These are phyloP conservation scores for Sugiyamaella castrensis DNA, from an alignment of 1,139 yeast species.

Conservation along the genomic window DNA sequence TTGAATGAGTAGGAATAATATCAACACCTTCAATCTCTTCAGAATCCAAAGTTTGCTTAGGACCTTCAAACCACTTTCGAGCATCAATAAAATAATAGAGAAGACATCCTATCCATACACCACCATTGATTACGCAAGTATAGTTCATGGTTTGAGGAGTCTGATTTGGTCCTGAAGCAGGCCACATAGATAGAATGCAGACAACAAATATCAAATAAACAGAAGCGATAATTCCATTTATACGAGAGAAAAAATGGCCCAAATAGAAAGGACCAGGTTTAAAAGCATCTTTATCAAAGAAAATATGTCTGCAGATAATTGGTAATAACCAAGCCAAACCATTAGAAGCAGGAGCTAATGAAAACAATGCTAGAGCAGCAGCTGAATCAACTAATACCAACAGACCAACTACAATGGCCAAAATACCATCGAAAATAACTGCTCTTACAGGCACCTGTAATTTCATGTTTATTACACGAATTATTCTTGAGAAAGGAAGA, in stretches of 20 bases:
- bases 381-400: constrained; percentile 55
- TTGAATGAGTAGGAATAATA: constrained; percentile 10
- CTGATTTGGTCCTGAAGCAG: constrained; percentile 47
- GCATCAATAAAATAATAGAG: constrained; percentile 55
- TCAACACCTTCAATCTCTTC: constrained; percentile 28
- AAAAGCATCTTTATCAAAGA: constrained; percentile 47
- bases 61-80: constrained; percentile 62
- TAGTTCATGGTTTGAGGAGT: constrained; percentile 55
- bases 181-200: constrained; percentile 61
- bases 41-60: constrained; percentile 51
- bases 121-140: constrained; percentile 60
- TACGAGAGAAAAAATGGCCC: constrained; percentile 48
- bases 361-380: constrained; percentile 62
- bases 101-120: constrained; percentile 51
- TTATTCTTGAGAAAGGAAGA: constrained; percentile 54
- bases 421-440: constrained; percentile 50
- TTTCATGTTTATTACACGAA: constrained; percentile 44
- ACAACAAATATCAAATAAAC: constrained; percentile 51
- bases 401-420: constrained; percentile 53
- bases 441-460: constrained; percentile 62
- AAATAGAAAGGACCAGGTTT: constrained; percentile 63
- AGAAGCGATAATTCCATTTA: constrained; percentile 29
- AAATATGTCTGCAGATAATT: constrained; percentile 44
- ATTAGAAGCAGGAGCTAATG: constrained; percentile 59
- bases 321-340: constrained; percentile 61